Evolutionary conservation across 1,284 basidiomycete species (phyloP).

Genomic region (Irpex lacteus): DNA sequence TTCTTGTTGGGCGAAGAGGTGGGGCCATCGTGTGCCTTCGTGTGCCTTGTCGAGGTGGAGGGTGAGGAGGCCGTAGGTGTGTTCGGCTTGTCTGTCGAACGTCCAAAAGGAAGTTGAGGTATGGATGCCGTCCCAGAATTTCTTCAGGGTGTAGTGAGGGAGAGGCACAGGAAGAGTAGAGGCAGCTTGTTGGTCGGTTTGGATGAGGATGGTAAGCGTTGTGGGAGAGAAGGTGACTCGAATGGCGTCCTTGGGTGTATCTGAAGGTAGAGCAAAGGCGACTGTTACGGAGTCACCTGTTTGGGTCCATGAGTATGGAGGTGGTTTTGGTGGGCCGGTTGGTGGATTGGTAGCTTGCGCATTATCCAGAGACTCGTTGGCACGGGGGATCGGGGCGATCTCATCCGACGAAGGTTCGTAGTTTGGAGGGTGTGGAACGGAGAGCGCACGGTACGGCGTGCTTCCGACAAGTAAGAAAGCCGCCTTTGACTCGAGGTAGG

Average conservation of each 20-base stretch:
- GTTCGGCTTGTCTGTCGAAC: slow-evolving; percentile 74
- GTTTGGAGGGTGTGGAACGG: slow-evolving; percentile 27
- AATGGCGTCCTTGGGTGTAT: slow-evolving; percentile 63
- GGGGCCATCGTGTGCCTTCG: slow-evolving; percentile 80
- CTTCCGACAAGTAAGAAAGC: slow-evolving; percentile 59
- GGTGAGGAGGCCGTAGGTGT: slow-evolving; percentile 66
- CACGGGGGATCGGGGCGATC: slow-evolving; percentile 62
- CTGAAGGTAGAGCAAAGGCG: slow-evolving; percentile 76
- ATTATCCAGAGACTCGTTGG: slow-evolving; percentile 50
- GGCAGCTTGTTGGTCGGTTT: slow-evolving; percentile 18
- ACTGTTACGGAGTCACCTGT: slow-evolving; percentile 79
- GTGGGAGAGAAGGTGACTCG: slow-evolving; percentile 63
- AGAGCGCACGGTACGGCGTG: slow-evolving; percentile 46
- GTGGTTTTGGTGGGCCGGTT: slow-evolving; percentile 42
- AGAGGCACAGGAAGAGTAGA: slow-evolving; percentile 30
- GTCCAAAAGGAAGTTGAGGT: slow-evolving; percentile 82
- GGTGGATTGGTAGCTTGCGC: slow-evolving; percentile 1
- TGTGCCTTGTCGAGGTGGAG: slow-evolving; percentile 85
- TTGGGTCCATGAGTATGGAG: slow-evolving; percentile 91
- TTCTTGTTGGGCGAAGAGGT: slow-evolving; percentile 60
- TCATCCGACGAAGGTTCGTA: slow-evolving; percentile 65
- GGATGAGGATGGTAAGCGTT: slow-evolving; percentile 65
- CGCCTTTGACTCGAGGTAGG: slow-evolving; percentile 43
- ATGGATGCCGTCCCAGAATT: slow-evolving; percentile 76
- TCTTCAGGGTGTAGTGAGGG: slow-evolving; percentile 59